Conservation (phyloP, 2,329 filamentous ascomycete genomes). For the Colletotrichum sp. region DNA sequence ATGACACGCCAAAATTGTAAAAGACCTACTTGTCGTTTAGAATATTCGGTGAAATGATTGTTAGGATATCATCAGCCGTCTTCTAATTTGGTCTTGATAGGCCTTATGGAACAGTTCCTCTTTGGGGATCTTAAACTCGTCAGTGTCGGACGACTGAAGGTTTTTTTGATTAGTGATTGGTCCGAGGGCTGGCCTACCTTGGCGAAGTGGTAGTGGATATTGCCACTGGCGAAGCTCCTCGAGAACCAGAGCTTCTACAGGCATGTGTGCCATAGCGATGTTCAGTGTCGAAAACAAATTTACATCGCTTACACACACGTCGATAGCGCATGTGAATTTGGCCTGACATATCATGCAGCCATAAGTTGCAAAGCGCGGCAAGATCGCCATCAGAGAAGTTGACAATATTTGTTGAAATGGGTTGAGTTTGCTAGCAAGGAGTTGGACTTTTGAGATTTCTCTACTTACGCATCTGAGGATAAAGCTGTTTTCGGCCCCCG, state of each 20-base stretch:
- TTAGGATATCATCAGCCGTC: not conserved
- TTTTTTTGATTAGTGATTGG: not conserved
- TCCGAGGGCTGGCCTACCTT: not conserved
- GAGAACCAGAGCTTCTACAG: not conserved
- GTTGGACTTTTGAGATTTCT: not conserved
- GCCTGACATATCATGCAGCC: not conserved
- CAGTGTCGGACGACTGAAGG: not conserved
- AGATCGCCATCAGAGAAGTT: not conserved
- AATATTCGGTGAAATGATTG: not conserved
- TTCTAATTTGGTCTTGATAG: not conserved
- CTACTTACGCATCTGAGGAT: not conserved
- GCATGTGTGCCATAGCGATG: not conserved
- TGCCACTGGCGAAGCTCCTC: not conserved
- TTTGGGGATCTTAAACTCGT: not conserved
- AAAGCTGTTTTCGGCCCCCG: not conserved
- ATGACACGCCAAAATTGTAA: not conserved
- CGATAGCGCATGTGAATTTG: not conserved
- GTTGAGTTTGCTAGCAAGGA: not conserved
- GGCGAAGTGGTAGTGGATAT: not conserved
- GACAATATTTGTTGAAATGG: not conserved
- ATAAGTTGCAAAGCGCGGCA: not conserved
- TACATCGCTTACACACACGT: not conserved
- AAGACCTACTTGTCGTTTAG: not conserved
- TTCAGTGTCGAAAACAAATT: not conserved
- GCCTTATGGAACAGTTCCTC: not conserved